A percentile compares a stretch with the other conserved stretches of the same genome.
Conservation (phyloP, 2,329 filamentous ascomycete species). For the Pestalotiopsis sp. region DNA sequence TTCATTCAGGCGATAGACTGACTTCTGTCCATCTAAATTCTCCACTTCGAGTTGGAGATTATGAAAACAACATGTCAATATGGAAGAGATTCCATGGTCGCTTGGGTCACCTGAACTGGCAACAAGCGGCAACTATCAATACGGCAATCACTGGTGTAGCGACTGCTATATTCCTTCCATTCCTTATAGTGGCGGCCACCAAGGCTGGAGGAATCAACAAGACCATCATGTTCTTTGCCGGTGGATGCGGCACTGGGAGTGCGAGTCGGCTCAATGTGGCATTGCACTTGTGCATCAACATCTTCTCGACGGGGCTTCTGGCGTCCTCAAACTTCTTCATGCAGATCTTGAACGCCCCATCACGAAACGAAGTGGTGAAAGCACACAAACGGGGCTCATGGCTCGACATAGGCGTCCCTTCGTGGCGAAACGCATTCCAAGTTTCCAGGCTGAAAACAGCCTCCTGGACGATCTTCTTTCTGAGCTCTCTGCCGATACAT, state of each 20-base stretch:
- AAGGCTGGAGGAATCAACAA: not conserved
- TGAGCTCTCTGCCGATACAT: slow-evolving; percentile 18
- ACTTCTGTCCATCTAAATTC: no score
- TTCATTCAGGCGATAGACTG: no score
- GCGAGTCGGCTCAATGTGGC: slow-evolving; percentile 2
- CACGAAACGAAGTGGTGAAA: slow-evolving; percentile 28
- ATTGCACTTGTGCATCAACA: slow-evolving; percentile 14
- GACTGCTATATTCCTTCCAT: not conserved
- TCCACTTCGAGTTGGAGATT: not conserved
- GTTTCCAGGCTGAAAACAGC: slow-evolving; percentile 4
- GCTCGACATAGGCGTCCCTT: slow-evolving; percentile 45
- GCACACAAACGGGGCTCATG: slow-evolving; percentile 42
- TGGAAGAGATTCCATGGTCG: not conserved
- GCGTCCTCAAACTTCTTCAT: slow-evolving; percentile 23
- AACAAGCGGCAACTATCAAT: not conserved
- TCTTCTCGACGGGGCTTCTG: slow-evolving; percentile 12
- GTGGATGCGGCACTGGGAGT: not conserved
- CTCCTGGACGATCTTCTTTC: slow-evolving; percentile 4
- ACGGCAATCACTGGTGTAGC: not conserved
- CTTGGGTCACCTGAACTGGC: not conserved
- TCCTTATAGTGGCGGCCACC: not conserved
- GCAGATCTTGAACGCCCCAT: slow-evolving; percentile 20
- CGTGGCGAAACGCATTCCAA: slow-evolving; percentile 35
- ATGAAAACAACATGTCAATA: not conserved
- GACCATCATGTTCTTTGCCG: slow-evolving; percentile 11